Percentiles rank a stretch among this genome's conserved stretches.
These are phyloP conservation scores for Pleurotus pulmonarius DNA, from an alignment of 768 basidiomycete genomes.

Conservation along the genomic window DNA sequence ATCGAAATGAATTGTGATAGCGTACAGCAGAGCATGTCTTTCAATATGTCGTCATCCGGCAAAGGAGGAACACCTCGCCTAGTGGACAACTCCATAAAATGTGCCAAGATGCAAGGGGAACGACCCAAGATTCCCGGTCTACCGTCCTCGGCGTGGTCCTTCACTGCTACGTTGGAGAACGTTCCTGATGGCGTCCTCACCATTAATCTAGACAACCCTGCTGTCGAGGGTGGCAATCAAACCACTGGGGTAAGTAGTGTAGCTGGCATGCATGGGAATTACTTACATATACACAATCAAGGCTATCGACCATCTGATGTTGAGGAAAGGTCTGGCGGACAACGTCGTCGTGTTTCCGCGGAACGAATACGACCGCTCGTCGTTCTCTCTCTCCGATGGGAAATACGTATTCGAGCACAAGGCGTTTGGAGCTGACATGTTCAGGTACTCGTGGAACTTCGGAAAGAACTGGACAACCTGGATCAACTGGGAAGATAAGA, in stretches of 20 bases:
- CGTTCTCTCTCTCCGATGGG: conserved; percentile 49
- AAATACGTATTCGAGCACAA: conserved; percentile 77
- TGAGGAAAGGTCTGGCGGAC: conserved; percentile 71
- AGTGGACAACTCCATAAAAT: conserved; percentile 33
- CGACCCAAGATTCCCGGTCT: conserved; percentile 50
- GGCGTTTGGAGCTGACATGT: conserved; percentile 82
- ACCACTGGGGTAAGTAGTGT: conserved; percentile 51
- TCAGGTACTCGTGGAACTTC: conserved; percentile 86
- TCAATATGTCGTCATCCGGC: conserved; percentile 70
- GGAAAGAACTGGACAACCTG: conserved; percentile 82
- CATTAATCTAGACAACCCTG: conserved; percentile 60
- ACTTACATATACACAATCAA: conserved; percentile 18
- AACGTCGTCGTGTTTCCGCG: conserved; percentile 89
- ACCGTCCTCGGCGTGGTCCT: conserved; percentile 60
- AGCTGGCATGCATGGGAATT: conserved; percentile 8
- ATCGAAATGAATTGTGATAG: conserved; percentile 67
- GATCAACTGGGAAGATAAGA: conserved; percentile 73
- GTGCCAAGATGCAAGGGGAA: conserved; percentile 47
- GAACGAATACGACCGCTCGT: conserved; percentile 66
- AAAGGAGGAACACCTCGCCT: conserved; percentile 55
- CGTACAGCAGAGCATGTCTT: conserved; percentile 57
- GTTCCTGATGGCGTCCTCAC: conserved; percentile 83
- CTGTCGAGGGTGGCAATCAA: conserved; percentile 34
- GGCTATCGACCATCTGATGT: conserved; percentile 70
- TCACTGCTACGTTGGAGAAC: conserved; percentile 69